Conservation (phyloP, 2,329 filamentous ascomycete genomes). For the Apiospora aurea region DNA sequence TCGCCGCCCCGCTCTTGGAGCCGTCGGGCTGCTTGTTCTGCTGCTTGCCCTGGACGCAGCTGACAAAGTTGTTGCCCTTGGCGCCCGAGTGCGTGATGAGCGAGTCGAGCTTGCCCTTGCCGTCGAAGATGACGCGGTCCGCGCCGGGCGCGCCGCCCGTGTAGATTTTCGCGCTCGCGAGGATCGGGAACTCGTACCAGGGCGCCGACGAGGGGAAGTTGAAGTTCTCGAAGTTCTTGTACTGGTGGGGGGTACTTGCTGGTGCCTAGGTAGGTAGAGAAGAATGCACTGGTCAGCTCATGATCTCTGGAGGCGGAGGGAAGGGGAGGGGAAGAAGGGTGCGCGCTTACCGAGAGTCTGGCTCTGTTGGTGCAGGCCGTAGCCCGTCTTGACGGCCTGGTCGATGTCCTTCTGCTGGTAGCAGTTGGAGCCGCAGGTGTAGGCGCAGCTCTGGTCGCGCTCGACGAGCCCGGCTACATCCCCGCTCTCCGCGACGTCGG, state of each 20-base stretch:
- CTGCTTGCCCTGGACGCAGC: constrained; percentile 47
- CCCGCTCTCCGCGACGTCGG: constrained; percentile 29
- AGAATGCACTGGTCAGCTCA: constrained; percentile 11
- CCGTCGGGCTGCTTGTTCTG: background rate
- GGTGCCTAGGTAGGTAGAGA: too few relatives aligned
- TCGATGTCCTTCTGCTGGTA: constrained; percentile 45
- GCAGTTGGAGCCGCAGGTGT: constrained; percentile 46
- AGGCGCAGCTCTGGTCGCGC: constrained; percentile 40
- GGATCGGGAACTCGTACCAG: constrained; percentile 54
- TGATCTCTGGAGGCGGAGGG: background rate
- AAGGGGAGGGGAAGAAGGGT: background rate
- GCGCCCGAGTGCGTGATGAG: constrained; percentile 72
- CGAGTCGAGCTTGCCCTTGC: constrained; percentile 58
- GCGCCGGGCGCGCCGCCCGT: constrained; percentile 63
- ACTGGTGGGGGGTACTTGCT: constrained; percentile 52
- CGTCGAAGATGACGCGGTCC: constrained; percentile 68
- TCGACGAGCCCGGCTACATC: constrained; percentile 27
- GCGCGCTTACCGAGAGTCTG: constrained; percentile 35
- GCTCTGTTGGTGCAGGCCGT: constrained; percentile 39
- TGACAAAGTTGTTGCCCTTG: constrained; percentile 67
- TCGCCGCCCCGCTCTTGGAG: background rate
- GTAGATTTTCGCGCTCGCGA: constrained; percentile 45
- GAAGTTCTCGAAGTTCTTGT: constrained; percentile 53
- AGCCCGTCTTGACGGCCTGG: constrained; percentile 44
- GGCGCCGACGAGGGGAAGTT: constrained; percentile 46